Percentiles rank a stretch among this genome's conserved stretches.
phyloP scores from a whole-genome alignment of 345 rosid species.

The Litchi chinensis region DNA sequence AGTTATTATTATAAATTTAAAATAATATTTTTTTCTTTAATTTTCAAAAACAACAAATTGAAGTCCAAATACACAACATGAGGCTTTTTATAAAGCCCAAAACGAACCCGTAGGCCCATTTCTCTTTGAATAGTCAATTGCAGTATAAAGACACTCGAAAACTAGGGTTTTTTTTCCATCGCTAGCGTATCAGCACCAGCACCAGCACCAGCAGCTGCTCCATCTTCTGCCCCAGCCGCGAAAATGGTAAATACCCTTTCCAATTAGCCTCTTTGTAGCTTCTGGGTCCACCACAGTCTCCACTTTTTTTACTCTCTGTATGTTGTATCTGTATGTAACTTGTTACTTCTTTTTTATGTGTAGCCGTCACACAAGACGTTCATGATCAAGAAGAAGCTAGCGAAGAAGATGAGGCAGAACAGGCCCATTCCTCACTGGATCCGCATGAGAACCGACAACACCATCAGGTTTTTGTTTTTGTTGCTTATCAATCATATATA shows the following conservation, averaged over 20 bases:
- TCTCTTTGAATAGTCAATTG: background rate
- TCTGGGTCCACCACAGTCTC: background rate
- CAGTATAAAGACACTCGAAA: background rate
- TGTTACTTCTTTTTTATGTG: background rate
- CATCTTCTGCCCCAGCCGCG: background rate
- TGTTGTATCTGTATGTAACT: background rate
- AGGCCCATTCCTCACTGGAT: slow-evolving; percentile 82
- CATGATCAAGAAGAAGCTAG: slow-evolving; percentile 64
- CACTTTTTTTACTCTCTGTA: no score
- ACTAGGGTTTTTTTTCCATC: slow-evolving; percentile 13
- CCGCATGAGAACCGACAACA: slow-evolving; percentile 68
- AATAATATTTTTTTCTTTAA: no score
- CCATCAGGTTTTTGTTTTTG: slow-evolving; percentile 45
- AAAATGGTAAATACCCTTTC: slow-evolving; percentile 13
- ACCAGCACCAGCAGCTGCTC: background rate
- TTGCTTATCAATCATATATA: background rate
- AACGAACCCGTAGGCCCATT: background rate
- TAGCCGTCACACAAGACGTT: slow-evolving; percentile 53
- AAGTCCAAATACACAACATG: no score
- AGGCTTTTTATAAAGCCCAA: background rate
- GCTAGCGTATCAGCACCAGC: background rate
- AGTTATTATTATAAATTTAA: no score
- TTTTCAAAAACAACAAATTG: no score
- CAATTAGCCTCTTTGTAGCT: background rate
- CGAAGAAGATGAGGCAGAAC: slow-evolving; percentile 78